Percentiles rank a stretch among this genome's conserved stretches.
Conservation (phyloP, 768 basidiomycete genomes). For the Psilocybe tampanensis region DNA sequence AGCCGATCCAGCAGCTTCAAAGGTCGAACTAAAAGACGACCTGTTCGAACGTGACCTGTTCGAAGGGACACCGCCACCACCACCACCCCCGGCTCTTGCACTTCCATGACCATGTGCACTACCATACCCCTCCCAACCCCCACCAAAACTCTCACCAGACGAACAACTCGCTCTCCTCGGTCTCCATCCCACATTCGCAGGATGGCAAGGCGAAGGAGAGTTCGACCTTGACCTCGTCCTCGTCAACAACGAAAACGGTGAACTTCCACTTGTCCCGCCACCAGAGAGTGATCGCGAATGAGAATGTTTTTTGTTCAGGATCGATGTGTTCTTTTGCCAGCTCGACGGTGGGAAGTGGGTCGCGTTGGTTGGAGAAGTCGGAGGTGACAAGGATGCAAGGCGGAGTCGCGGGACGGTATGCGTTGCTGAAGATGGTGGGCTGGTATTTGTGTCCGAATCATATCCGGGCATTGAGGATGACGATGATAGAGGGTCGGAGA, state of each 20-base stretch:
- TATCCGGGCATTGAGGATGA: neutral
- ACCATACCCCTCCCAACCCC: neutral
- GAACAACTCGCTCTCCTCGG: conserved; percentile 2
- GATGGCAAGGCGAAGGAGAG: neutral
- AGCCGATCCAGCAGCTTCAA: neutral
- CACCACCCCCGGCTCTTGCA: no score
- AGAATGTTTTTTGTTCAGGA: neutral
- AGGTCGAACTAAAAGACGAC: neutral
- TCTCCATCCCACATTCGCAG: neutral
- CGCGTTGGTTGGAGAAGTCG: neutral
- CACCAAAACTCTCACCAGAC: neutral
- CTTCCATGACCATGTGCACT: neutral
- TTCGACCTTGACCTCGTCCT: neutral
- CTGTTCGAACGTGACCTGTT: neutral
- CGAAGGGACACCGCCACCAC: neutral
- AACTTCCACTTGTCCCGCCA: neutral
- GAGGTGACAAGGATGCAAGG: neutral
- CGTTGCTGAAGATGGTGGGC: neutral
- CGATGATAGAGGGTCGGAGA: neutral
- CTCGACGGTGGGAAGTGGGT: conserved; percentile 5
- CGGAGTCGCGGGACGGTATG: no score
- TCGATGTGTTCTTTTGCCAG: conserved; percentile 2
- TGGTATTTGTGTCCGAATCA: neutral
- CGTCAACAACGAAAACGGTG: neutral
- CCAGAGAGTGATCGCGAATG: conserved; percentile 2